Conservation (phyloP, 352 stramenopile genomes). For the Globisporangium ultimum region DNA sequence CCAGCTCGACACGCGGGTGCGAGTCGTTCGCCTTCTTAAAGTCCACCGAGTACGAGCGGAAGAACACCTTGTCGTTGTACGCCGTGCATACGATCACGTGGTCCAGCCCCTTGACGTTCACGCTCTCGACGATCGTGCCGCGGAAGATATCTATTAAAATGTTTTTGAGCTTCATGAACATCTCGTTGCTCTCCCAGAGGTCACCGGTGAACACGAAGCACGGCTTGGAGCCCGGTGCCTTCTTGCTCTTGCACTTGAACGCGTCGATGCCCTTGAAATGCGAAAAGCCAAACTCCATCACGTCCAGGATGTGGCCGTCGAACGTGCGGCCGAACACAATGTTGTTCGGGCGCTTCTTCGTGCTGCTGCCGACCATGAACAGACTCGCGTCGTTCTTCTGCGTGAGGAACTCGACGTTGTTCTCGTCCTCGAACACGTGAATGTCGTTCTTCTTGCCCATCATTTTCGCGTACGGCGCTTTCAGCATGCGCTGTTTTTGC, state of each 20-base stretch:
- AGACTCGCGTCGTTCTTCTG: constrained; percentile 98
- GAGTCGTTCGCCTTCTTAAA: constrained; percentile 87
- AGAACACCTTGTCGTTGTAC: constrained; percentile 90
- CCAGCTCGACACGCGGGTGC: constrained; percentile 83
- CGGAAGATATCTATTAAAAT: constrained; percentile 96
- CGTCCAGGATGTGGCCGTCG: constrained; percentile 97
- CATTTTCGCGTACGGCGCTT: constrained; percentile 85
- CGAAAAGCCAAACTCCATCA: constrained; percentile 96
- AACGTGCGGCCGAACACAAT: constrained; percentile 97
- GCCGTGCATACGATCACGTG: constrained; percentile 97
- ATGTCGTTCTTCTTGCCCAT: constrained; percentile 94
- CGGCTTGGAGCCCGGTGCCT: constrained; percentile 93
- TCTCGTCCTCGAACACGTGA: constrained; percentile 93
- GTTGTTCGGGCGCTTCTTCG: constrained; percentile 99
- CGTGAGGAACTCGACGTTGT: constrained; percentile 91
- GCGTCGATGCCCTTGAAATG: constrained; percentile 94
- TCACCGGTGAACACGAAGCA: constrained; percentile 96
- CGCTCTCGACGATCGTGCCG: constrained; percentile 93
- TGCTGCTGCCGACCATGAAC: constrained; percentile 95
- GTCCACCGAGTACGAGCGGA: constrained; percentile 96
- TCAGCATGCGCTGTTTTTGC: constrained; percentile 71
- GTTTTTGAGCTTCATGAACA: constrained; percentile 94
- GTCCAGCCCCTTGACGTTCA: constrained; percentile 96
- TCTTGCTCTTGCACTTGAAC: constrained; percentile 92
- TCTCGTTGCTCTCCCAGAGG: constrained; percentile 90